Conservation (phyloP, 345 rosid genomes). For the Sonneratia alba region DNA sequence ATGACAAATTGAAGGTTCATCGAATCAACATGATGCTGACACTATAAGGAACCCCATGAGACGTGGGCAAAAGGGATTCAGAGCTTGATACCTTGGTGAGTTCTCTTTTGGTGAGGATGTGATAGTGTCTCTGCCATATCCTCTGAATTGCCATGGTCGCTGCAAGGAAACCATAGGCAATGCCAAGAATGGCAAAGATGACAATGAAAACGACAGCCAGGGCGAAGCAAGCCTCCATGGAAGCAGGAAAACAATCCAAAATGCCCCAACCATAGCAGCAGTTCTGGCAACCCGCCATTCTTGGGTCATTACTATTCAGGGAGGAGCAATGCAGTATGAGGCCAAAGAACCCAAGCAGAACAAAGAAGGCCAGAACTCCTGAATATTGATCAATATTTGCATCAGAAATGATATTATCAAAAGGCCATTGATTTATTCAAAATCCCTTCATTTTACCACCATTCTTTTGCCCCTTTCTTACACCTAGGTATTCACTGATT, state of each 20-base stretch:
- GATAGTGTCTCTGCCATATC: conserved; percentile 96
- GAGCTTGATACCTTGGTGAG: conserved; percentile 50
- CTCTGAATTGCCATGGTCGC: conserved; percentile 88
- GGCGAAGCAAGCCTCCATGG: conserved; percentile 92
- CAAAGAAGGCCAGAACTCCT: conserved; percentile 89
- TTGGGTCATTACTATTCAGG: conserved; percentile 65
- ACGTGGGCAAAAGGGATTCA: not conserved
- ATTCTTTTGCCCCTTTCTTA: too few species aligned
- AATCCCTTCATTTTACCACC: not conserved
- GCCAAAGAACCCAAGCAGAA: conserved; percentile 81
- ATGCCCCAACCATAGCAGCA: conserved; percentile 98
- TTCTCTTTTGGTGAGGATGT: conserved; percentile 85
- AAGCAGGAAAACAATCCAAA: conserved; percentile 92
- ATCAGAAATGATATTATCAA: conserved; percentile 9
- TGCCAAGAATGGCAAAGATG: conserved; percentile 78
- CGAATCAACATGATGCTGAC: not conserved
- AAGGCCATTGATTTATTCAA: not conserved
- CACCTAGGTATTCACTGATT: too few species aligned
- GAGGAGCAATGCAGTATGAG: conserved; percentile 79
- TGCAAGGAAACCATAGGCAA: conserved; percentile 93
- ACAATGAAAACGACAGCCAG: conserved; percentile 73
- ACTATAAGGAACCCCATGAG: not conserved
- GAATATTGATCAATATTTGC: conserved; percentile 4
- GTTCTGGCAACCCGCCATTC: conserved; percentile 91
- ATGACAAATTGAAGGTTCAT: not conserved